Evolutionary conservation across 2,329 filamentous ascomycete genomes (phyloP), one percentile per base, ranked within the genome.

Genomic region (Cyanodermella asteris): DNA sequence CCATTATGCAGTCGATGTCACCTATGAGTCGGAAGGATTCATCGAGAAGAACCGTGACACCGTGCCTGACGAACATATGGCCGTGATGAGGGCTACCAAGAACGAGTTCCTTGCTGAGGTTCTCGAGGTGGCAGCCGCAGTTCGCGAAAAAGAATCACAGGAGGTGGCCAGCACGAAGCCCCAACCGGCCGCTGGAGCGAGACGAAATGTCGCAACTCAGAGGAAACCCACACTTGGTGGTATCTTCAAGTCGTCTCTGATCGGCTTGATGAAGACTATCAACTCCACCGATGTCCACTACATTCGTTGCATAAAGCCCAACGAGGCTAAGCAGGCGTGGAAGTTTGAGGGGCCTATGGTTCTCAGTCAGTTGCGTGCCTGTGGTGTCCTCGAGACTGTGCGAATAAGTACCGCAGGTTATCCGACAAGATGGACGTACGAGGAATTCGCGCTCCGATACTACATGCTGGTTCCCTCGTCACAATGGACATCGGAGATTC

Each of bases 31-130:
- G 2, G 87, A 97, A 39, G 87, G 87, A 23, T 97, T 97, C 53
- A 93, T 97, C 41, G 90, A 97, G 50, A 97, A 97, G 64, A 97
- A 97, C 51, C 71, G 87, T 48, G 87, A 97, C 49, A 97, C 90
- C 12, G 87, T 97, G 23, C 87, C 87, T 5, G 87, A 97, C 44
- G 87, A 97, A 54, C 87, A 94, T 45, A 77, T 97, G 71, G 81
- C 87, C 30, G 74, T 97, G 18, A 62, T 97, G 35, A 73, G 69
- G 38, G 70, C 71, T 25, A 90, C 81, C 1, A 72, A 66, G 16
- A 97, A 93, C 50, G 55, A 57, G 24, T 97, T 97, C 58, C 59
- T 97, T 28, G 67, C 64, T 22, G 65, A 80, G 29, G 80, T 97
- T 5, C 53, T 97, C 21, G 75, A 82, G 25, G 78, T 81, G 17